Conservation (phyloP, 345 rosid genomes). For the Sisymbrium irio region DNA sequence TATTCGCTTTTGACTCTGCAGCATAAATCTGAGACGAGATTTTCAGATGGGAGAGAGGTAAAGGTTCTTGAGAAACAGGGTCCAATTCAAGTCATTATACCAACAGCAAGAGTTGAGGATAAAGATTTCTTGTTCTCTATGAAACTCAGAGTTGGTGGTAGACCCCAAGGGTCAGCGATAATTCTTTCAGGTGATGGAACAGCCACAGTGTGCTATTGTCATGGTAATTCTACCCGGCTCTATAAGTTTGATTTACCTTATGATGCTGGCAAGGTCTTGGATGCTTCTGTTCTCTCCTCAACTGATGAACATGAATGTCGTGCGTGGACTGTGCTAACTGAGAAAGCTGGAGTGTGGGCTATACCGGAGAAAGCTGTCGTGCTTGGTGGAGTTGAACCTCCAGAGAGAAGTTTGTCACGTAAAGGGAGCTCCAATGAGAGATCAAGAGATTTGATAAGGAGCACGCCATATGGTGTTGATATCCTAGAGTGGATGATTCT, state of each 20-base stretch:
- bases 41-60: constrained; percentile 42
- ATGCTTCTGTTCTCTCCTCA: constrained; percentile 85
- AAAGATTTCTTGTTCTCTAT: constrained; percentile 85
- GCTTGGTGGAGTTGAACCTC: constrained; percentile 93
- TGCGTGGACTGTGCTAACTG: constrained; percentile 89
- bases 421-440: constrained; percentile 85
- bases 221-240: constrained; percentile 64
- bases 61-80: constrained; percentile 78
- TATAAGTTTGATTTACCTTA: constrained; percentile 91
- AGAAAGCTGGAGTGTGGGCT: constrained; percentile 97
- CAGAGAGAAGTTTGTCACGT: constrained; percentile 85
- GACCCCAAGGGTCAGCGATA: constrained; percentile 78
- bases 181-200: constrained; percentile 96
- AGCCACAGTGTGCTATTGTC: constrained; percentile 79
- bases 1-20: constrained; percentile 90
- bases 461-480: constrained; percentile 41
- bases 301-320: constrained; percentile 74
- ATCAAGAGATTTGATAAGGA: constrained; percentile 66
- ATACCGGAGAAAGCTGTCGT: constrained; percentile 87
- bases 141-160: constrained; percentile 85
- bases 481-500: constrained; percentile 61
- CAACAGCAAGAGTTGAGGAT: constrained; percentile 94
- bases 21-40: constrained; percentile 54
- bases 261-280: constrained; percentile 95
- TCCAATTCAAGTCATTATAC: constrained; percentile 91